Evolutionary conservation across 2,329 filamentous ascomycete species (phyloP).

Genomic region (Verticillium tricorpus): DNA sequence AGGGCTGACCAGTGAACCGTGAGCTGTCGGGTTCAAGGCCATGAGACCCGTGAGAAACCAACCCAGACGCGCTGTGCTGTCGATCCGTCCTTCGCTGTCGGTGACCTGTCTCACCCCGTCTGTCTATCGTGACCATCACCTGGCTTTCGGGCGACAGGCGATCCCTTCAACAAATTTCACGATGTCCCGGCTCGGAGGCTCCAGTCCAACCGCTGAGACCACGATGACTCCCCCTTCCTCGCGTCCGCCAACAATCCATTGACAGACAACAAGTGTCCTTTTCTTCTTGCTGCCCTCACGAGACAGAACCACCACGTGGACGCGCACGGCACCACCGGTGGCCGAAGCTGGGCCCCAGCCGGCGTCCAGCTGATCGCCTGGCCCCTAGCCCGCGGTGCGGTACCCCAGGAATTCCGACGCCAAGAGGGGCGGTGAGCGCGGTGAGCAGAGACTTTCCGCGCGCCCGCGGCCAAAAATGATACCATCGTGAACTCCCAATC

Average conservation of each 20-base stretch:
- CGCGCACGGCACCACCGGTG: background rate
- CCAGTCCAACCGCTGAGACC: background rate
- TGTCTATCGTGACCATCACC: background rate
- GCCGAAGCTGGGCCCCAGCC: background rate
- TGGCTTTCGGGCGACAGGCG: background rate
- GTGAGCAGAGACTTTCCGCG: background rate
- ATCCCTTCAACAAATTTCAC: background rate
- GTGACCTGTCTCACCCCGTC: background rate
- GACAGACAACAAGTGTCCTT: background rate
- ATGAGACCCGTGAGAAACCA: background rate
- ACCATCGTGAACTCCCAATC: background rate
- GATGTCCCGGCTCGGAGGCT: background rate
- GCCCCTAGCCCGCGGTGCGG: background rate
- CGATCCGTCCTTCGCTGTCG: background rate
- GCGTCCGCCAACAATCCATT: background rate
- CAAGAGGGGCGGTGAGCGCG: background rate
- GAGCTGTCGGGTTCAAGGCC: background rate
- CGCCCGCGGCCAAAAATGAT: background rate
- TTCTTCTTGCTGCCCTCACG: background rate
- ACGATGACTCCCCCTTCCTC: background rate
- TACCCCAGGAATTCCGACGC: background rate
- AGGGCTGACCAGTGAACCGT: background rate
- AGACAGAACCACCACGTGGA: background rate
- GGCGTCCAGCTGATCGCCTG: background rate
- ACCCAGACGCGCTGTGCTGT: background rate